A percentile compares a stretch with the other conserved stretches of the same genome.
phyloP scores from a whole-genome alignment of 192 early-diverging fungal species.

The Coemansia sp. region DNA sequence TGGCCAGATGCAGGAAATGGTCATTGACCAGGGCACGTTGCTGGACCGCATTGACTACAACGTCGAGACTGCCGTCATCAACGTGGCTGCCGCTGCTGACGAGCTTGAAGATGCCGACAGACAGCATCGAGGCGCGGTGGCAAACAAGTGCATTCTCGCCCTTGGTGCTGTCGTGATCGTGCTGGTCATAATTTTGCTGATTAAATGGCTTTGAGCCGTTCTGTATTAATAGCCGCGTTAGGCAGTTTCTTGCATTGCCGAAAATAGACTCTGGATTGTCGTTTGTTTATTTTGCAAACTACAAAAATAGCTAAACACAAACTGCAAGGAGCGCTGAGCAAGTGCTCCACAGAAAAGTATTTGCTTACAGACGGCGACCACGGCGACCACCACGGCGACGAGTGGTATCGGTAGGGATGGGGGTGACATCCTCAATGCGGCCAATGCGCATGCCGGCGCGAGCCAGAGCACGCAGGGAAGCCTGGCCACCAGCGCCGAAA shows the following conservation, averaged over 20 bases:
- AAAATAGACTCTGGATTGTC: neutral
- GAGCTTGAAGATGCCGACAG: conserved; percentile 77
- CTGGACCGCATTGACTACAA: conserved; percentile 98
- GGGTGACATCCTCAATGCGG: conserved; percentile 98
- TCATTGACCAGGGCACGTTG: conserved; percentile 96
- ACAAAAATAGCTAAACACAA: neutral
- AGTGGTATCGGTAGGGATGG: conserved; percentile 98
- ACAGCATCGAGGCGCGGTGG: conserved; percentile 79
- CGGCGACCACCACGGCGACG: conserved; percentile 99
- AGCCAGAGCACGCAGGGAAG: conserved; percentile 97
- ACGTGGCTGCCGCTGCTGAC: conserved; percentile 80
- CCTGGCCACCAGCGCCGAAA: conserved; percentile 97
- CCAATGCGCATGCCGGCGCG: conserved; percentile 99
- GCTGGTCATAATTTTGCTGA: conserved; percentile 76
- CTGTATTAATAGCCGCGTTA: neutral
- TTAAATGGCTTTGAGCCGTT: conserved; percentile 57
- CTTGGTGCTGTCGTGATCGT: conserved; percentile 75
- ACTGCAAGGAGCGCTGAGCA: neutral
- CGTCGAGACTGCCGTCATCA: conserved; percentile 78
- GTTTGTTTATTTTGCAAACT: neutral
- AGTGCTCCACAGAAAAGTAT: neutral
- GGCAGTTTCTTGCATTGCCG: neutral
- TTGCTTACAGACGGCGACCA: conserved; percentile 92
- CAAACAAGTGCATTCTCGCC: conserved; percentile 81
- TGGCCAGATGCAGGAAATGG: conserved; percentile 89